These are phyloP conservation scores for Coniferiporia sulphurascens DNA, from an alignment of 1,284 basidiomycete genomes.

Conservation along the genomic window DNA sequence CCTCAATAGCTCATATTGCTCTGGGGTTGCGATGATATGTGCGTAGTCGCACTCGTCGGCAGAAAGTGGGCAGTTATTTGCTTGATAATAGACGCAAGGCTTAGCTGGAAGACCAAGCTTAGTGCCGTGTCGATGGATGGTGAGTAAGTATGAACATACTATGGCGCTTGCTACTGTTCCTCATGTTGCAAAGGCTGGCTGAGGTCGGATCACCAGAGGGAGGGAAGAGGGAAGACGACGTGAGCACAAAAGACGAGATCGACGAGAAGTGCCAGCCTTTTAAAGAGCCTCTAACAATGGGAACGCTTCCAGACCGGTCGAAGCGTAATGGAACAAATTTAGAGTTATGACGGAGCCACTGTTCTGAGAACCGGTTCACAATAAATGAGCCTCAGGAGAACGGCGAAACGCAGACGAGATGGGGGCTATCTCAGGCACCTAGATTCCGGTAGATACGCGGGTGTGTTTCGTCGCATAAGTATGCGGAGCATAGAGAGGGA, in stretches of 20 bases:
- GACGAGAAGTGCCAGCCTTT: not conserved
- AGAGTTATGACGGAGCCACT: not conserved
- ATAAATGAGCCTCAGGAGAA: conserved; percentile 6
- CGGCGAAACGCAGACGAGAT: conserved; percentile 4
- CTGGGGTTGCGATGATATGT: conserved; percentile 19
- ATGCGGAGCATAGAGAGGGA: not conserved
- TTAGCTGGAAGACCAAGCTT: conserved; percentile 18
- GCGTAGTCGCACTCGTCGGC: conserved; percentile 24
- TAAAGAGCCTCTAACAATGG: not conserved
- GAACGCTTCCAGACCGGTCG: not conserved
- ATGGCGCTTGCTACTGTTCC: conserved; percentile 8
- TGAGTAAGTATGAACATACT: conserved; percentile 3
- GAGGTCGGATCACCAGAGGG: not conserved
- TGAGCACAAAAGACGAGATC: not conserved
- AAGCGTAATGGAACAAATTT: conserved; percentile 2
- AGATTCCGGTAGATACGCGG: not conserved
- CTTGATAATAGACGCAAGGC: conserved; percentile 24
- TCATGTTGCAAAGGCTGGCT: not conserved
- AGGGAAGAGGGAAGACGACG: not conserved
- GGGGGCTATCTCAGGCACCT: not conserved
- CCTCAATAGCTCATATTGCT: conserved; percentile 2
- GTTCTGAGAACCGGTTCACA: conserved; percentile 1
- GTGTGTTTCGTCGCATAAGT: not conserved
- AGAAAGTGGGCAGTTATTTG: conserved; percentile 22
- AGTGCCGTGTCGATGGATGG: not conserved